Conservation (phyloP, 2,329 filamentous ascomycete species). For the Fusarium sp. region DNA sequence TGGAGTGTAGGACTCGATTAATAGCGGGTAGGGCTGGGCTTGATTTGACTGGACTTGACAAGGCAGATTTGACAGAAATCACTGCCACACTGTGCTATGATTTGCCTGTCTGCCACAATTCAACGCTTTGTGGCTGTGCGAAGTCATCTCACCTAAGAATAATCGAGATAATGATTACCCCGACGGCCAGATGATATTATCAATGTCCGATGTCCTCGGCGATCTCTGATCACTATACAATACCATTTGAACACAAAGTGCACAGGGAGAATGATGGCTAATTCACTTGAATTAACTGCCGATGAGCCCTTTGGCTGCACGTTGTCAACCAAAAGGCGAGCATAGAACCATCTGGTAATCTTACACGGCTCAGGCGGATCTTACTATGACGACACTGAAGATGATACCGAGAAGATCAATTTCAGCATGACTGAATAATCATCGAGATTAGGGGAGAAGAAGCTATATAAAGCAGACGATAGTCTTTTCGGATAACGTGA, state of each 20-base stretch:
- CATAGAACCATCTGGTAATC: constrained; percentile 8
- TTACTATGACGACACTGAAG: constrained; percentile 38
- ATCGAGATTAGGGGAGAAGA: constrained; percentile 12
- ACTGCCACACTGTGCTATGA: neutral
- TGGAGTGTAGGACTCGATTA: constrained; percentile 19
- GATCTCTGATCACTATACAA: constrained; percentile 5
- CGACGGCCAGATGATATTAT: neutral
- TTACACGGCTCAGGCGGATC: constrained; percentile 30
- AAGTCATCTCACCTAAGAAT: constrained; percentile 18
- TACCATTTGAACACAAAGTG: constrained; percentile 6
- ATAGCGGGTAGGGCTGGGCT: constrained; percentile 36
- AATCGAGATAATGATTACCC: constrained; percentile 13
- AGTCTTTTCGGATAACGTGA: constrained; percentile 34
- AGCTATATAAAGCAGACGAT: constrained; percentile 21
- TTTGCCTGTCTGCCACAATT: constrained; percentile 6
- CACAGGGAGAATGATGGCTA: constrained; percentile 6
- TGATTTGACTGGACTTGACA: constrained; percentile 21
- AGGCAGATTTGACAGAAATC: constrained; percentile 19
- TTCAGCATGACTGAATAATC: constrained; percentile 30
- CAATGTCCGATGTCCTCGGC: neutral
- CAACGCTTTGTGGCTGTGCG: constrained; percentile 28
- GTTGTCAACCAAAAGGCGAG: constrained; percentile 27
- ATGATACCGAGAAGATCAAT: constrained; percentile 8
- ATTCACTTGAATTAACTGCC: neutral
- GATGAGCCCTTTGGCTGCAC: constrained; percentile 24